Base-by-base conservation (phyloP, 208 protist species). In the Kentomonas sorsogonicus region DNA sequence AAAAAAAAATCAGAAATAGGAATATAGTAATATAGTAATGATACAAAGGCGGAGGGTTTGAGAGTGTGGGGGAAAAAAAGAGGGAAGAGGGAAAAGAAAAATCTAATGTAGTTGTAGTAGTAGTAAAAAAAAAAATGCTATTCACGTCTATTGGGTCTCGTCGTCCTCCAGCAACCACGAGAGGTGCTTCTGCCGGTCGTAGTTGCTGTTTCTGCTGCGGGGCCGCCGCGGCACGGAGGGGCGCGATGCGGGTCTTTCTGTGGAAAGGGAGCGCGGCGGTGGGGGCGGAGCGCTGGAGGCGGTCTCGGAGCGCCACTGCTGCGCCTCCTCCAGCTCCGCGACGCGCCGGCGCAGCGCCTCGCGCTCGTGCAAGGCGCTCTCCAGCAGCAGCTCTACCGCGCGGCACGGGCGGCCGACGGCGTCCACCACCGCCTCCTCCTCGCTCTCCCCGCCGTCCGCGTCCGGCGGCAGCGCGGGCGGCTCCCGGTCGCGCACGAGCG, bases 401-500 rank as follows among this genome's bases (percentile, higher is more conserved):
- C n/a, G 26, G n/a, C 48, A 54, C n/a, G 9, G 10, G 26, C 31
- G n/a, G 6, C 3, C 48, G 6, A 3, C 48, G 16, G 6, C 20
- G 5, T 22, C 41, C 9, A 0, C 59, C 57, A 61, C 43, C 1
- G 41, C 11, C 40, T 66, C 50, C 41, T 30, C 22, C n/a, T 11
- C 31, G 27, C 18, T 20, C 18, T 40, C 26, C 26, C 23, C 39
- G 18, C 13, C 31, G n/a, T 54, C 9, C 15, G 7, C 31, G 20
- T 54, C 48, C 27, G 18, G 7, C 26, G 38, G 27, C 16, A 59
- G 34, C 30, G 25, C 2, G 20, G 33, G 45, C 11, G 52, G 5
- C 16, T 23, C 23, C 11, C 58, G 34, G 47, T 63, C 58, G 44
- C 64, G 44, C 45, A 74, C 55, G 22, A 84, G 69, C 48, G 61